Percentiles rank a stretch among this genome's conserved stretches.
Conservation (phyloP, 768 basidiomycete species). For the Kondoa subrosea region DNA sequence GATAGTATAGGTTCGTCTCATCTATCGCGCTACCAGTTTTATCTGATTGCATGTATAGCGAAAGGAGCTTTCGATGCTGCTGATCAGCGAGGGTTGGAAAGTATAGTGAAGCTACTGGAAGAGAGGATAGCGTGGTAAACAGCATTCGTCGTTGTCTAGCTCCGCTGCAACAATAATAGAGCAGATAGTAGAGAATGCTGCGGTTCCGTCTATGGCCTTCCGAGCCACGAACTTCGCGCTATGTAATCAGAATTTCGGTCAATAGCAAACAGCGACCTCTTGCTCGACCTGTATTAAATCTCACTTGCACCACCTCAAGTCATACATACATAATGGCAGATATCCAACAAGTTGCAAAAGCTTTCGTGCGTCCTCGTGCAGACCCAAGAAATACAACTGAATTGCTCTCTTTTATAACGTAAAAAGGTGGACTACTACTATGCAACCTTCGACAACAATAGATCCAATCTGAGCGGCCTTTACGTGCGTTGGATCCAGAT, state of each 20-base stretch:
- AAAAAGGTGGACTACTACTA: not conserved
- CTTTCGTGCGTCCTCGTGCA: not conserved
- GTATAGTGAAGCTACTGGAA: not conserved
- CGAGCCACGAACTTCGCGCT: too few relatives aligned
- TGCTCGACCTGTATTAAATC: too few relatives aligned
- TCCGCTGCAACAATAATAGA: too few relatives aligned
- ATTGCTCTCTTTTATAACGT: not conserved
- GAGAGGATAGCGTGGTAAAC: not conserved
- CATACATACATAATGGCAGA: not conserved
- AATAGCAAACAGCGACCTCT: too few relatives aligned
- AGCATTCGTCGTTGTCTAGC: not conserved
- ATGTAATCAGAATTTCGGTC: too few relatives aligned
- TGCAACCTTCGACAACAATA: constrained; percentile 49
- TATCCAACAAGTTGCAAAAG: not conserved
- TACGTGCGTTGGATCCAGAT: constrained; percentile 73
- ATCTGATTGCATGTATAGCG: not conserved
- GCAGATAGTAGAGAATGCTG: too few relatives aligned
- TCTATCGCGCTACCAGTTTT: not conserved
- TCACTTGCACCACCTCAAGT: not conserved
- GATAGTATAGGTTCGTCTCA: not conserved
- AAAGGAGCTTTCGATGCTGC: not conserved
- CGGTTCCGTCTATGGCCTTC: too few relatives aligned
- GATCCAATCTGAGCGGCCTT: constrained; percentile 43
- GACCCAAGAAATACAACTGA: not conserved
- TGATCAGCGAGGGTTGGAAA: not conserved